Percentiles rank a stretch among this genome's conserved stretches.
These are phyloP conservation scores for Blepharisma japonicum DNA, from an alignment of 73 alveolate species.

Conservation along the genomic window DNA sequence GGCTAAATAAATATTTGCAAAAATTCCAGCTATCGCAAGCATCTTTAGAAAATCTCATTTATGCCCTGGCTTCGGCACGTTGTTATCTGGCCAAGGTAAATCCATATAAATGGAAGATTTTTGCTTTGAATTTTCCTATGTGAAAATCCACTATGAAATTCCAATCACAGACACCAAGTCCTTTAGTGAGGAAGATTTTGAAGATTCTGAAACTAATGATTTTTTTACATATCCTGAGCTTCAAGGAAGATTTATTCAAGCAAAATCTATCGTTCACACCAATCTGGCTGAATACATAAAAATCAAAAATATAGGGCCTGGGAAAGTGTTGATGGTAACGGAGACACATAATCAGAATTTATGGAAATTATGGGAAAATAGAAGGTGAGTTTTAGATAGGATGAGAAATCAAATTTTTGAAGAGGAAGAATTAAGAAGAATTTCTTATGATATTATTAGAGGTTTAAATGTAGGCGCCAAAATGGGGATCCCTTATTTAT, in stretches of 20 bases:
- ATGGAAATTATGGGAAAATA: neutral
- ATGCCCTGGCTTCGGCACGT: too few relatives aligned
- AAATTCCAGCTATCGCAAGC: too few relatives aligned
- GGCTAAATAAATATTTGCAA: too few relatives aligned
- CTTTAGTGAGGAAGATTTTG: too few relatives aligned
- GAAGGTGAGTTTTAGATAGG: neutral
- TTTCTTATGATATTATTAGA: neutral
- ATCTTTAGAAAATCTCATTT: too few relatives aligned
- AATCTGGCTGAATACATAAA: neutral
- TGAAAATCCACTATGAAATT: too few relatives aligned
- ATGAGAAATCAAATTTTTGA: slow-evolving; percentile 1
- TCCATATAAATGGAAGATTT: too few relatives aligned
- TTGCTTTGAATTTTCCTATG: too few relatives aligned
- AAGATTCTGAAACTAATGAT: neutral
- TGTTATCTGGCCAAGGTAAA: too few relatives aligned
- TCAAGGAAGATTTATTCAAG: neutral
- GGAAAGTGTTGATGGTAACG: neutral
- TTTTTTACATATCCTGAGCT: slow-evolving; percentile 12
- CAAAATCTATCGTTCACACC: neutral
- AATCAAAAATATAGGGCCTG: neutral
- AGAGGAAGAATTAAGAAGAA: slow-evolving; percentile 7
- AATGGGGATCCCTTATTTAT: too few relatives aligned
- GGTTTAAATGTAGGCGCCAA: too few relatives aligned
- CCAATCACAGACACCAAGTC: too few relatives aligned
- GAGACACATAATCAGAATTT: neutral